Evolutionary conservation across 2,329 filamentous ascomycete species (phyloP), one percentile per base, ranked within the genome.

Genomic region (Colletotrichum siamense): DNA sequence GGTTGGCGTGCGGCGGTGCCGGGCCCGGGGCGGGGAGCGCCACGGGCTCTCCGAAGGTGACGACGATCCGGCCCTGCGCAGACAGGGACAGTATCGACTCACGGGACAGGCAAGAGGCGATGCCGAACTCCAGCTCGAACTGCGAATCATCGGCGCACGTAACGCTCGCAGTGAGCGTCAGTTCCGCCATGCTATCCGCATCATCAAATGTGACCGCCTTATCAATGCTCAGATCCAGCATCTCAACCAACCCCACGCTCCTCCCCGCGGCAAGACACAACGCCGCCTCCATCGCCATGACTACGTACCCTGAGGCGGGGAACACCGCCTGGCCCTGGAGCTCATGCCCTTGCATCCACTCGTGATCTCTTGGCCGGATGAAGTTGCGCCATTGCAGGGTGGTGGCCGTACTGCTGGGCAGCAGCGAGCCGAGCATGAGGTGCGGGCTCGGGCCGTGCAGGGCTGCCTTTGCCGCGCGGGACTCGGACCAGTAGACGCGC

Each of bases 271-370:
- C 44, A 18, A 52, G 16, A 22, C 8, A 22, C 44, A 52, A 6
- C 6, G 82, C 82, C 5, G 87, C 88, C 74, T 89, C 87, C 1
- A 87, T 81, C 2, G 84, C 86, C 82, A 88, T 87, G 26, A 82
- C 80, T 1, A 88, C 65, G 77, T 87, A 89, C 0, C 83, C 87
- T 1, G 87, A 84, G 2, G 79, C 85, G 0, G 89, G 88, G 65
- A 88, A 88, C 5, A 90, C 81, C 18, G 83, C 80, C 44, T 86
- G 79, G 3, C 80, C 79, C 30, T 85, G 81, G 44, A 81, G 65
- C 18, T 77, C 69, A 62, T 89, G 86, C 30, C 85, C 82, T 4
- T 70, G 39, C 4, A 88, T 70, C 87, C 86, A 88, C 59, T 62
- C 59, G 16, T 44, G 22, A 18, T 69, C 67, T 9, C 82, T 79